phyloP scores from a whole-genome alignment of 73 alveolate genomes.

The Paramecium pentaurelia region DNA sequence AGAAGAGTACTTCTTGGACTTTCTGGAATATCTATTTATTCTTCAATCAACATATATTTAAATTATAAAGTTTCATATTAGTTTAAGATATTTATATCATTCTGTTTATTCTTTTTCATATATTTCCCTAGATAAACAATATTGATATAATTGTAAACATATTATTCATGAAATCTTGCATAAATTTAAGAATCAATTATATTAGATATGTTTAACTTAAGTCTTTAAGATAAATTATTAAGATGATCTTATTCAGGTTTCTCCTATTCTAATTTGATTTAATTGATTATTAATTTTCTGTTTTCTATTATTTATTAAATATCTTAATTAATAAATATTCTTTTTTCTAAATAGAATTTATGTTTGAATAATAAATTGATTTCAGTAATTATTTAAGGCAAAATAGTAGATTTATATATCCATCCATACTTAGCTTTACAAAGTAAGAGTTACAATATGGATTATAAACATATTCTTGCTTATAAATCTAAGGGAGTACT shows the following conservation, averaged over 20 bases:
- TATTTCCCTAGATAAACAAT: not conserved
- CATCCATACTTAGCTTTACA: not conserved
- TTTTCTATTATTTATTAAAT: not conserved
- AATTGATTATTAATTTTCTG: not conserved
- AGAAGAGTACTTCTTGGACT: not conserved
- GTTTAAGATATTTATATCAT: not conserved
- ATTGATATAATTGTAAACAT: not conserved
- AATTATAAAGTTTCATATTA: not conserved
- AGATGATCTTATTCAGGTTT: not conserved
- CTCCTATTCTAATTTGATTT: not conserved
- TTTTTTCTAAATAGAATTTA: not conserved
- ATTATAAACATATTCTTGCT: not conserved
- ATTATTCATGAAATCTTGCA: not conserved
- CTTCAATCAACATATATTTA: not conserved
- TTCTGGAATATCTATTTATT: not conserved
- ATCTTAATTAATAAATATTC: not conserved
- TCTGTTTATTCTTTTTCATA: not conserved
- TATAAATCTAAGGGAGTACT: not conserved
- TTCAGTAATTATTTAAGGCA: not conserved
- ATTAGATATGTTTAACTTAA: not conserved
- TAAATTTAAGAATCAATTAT: not conserved
- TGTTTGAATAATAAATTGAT: not conserved
- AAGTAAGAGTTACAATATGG: not conserved
- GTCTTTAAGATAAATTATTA: not conserved
- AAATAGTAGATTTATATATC: not conserved